Base-by-base conservation (phyloP, 441 rosid species). In the Hura crepitans region DNA sequence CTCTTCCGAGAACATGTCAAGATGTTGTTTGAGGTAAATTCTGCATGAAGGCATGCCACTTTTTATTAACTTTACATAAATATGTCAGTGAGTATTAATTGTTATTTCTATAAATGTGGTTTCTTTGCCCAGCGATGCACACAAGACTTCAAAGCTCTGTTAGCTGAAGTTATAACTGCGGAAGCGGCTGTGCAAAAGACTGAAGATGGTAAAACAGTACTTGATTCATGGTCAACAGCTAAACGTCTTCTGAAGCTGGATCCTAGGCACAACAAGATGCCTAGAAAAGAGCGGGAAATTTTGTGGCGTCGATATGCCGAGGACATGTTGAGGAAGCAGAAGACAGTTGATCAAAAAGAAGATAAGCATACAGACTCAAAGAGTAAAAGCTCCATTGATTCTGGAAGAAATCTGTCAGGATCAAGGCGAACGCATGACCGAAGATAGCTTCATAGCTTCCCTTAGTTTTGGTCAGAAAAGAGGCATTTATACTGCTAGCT, bases 171-270 rank as follows among this genome's bases (percentile, higher is more conserved):
- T 59, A 77, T 96, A 57, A 93, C 89, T 46, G 77, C 80, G 14
- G 97, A 88, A 71, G 86, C 94, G 50, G 87, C 93, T 74, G 70
- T 96, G 50, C 83, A 81, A 62, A 83, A 83, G 79, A 82, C 91
- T 1, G 95, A 89, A 70, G 96, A 85, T 49, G 90, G 90, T 69
- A 96, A 87, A 80, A 87, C 94, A 1, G 84, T 81, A 61, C 85
- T 96, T 22, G 89, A 88, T 76, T 96, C 98, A 0, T 96, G 99
- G 99, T 91, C 99, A 53, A 87, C 91, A 0, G 97, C 97, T 43
- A 96, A 89, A 80, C 93, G 84, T 45, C 72, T 86, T 64, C 84
- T 93, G 20, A 96, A 89, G 82, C 72, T 83, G 0, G 97, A 96
- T 76, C 83, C 86, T 25, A 81, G 99, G 63, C 91, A 87, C 80